Percentiles rank a stretch among this genome's conserved stretches.
phyloP scores from a whole-genome alignment of 192 early-diverging fungal genomes.

The Coemansia sp. region DNA sequence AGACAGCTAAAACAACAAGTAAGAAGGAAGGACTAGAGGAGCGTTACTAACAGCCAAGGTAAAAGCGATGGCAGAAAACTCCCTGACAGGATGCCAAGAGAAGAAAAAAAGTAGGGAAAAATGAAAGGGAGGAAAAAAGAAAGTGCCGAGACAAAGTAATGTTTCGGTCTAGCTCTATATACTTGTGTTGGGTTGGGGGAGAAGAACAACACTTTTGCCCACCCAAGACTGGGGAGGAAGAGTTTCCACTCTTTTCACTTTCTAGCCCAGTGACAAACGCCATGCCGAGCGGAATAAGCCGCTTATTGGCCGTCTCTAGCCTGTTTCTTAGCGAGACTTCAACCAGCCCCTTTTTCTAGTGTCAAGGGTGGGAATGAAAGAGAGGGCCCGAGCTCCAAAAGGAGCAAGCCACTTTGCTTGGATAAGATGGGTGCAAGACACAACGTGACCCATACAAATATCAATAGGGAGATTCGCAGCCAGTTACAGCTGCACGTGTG shows the following conservation, averaged over 20 bases:
- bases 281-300: neutral
- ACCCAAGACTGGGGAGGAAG: neutral
- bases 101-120: neutral
- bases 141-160: neutral
- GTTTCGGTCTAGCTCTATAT: constrained; percentile 2
- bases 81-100: neutral
- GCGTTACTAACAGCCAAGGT: neutral
- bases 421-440: neutral
- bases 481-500: neutral
- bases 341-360: neutral
- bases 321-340: neutral
- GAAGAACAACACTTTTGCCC: neutral
- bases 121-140: neutral
- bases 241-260: neutral
- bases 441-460: constrained; percentile 1
- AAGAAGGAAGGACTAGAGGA: neutral
- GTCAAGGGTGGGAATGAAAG: neutral
- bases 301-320: neutral
- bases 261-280: neutral
- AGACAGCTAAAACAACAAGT: neutral
- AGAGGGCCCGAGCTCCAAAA: neutral
- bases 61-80: neutral
- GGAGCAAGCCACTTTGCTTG: neutral
- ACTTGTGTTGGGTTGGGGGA: neutral
- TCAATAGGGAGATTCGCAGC: neutral